Evolutionary conservation across 768 basidiomycete genomes (phyloP).

Genomic region (Kwoniella heveanensis): DNA sequence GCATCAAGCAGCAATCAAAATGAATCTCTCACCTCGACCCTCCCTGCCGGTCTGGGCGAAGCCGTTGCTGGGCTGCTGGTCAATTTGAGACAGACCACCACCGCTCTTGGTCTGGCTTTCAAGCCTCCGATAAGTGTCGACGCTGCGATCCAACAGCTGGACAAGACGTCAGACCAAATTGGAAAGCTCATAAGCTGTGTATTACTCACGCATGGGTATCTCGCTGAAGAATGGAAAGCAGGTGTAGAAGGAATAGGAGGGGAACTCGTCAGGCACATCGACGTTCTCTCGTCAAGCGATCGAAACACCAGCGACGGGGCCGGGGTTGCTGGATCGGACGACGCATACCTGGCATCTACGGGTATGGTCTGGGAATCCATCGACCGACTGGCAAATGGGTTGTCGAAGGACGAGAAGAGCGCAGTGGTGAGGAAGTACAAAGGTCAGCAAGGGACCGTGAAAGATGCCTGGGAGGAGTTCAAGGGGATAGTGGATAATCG

Average conservation of each 20-base stretch:
- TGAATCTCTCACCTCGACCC: constrained; percentile 10
- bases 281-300: background rate
- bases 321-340: too few species aligned
- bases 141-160: constrained; percentile 39
- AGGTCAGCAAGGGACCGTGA: constrained; percentile 33
- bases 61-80: constrained; percentile 23
- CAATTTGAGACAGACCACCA: constrained; percentile 33
- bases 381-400: constrained; percentile 18
- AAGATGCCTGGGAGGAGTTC: constrained; percentile 51
- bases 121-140: constrained; percentile 42
- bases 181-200: constrained; percentile 37
- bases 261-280: constrained; percentile 21
- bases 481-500: constrained; percentile 41
- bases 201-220: constrained; percentile 14
- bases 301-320: too few species aligned
- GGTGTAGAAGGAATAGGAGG: constrained; percentile 24
- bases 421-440: constrained; percentile 38
- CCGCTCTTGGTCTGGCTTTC: constrained; percentile 40
- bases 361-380: constrained; percentile 47
- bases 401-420: constrained; percentile 25
- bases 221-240: constrained; percentile 42
- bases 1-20: constrained; percentile 11
- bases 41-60: constrained; percentile 23
- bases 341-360: constrained; percentile 40
- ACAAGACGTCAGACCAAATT: constrained; percentile 32